These are phyloP conservation scores for Leptographium galeiforme DNA, from an alignment of 2,329 filamentous ascomycete genomes.

Conservation along the genomic window DNA sequence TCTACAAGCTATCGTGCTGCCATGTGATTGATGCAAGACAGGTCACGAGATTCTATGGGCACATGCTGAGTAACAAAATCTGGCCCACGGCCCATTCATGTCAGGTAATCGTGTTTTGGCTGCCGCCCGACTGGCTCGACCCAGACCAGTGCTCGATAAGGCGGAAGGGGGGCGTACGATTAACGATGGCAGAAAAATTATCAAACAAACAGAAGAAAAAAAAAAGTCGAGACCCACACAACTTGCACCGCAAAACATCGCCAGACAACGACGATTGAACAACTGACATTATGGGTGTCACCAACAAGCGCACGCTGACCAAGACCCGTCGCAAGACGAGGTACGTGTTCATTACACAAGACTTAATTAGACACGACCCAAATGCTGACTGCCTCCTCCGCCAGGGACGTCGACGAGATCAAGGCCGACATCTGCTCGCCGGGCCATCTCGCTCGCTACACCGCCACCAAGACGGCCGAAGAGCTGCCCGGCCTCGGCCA, in stretches of 20 bases:
- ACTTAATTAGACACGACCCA: no score
- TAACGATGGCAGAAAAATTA: neutral
- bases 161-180: neutral
- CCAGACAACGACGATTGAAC: neutral
- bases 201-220: neutral
- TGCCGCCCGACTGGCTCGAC: neutral
- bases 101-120: neutral
- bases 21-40: no score
- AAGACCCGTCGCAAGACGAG: conserved; percentile 63
- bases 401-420: conserved; percentile 88
- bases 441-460: conserved; percentile 68
- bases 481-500: conserved; percentile 78
- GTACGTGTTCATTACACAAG: conserved; percentile 32
- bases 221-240: neutral
- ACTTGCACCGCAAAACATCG: neutral
- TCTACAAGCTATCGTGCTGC: no score
- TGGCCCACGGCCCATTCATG: neutral
- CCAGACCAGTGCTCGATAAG: neutral
- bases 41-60: neutral
- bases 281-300: conserved; percentile 47
- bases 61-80: neutral
- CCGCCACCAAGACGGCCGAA: conserved; percentile 65
- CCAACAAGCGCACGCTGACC: conserved; percentile 50
- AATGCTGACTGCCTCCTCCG: neutral
- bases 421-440: conserved; percentile 66